These are phyloP conservation scores for Lyophyllum shimeji DNA, from an alignment of 768 basidiomycete species.

Conservation along the genomic window DNA sequence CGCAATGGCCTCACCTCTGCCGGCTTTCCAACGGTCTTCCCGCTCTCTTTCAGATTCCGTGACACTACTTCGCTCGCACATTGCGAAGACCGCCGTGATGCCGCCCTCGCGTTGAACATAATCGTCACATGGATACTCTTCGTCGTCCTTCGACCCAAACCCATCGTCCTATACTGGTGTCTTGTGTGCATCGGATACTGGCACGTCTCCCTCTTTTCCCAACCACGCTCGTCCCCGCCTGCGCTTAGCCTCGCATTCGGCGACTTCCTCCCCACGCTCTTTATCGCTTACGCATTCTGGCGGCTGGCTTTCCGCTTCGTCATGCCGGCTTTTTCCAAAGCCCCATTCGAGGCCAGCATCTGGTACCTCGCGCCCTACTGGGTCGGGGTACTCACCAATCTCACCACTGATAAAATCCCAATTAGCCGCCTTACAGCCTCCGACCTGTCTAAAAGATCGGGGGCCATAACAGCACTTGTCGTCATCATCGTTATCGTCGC, in stretches of 20 bases:
- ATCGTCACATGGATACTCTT: constrained; percentile 67
- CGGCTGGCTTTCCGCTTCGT: constrained; percentile 72
- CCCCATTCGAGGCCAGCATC: constrained; percentile 70
- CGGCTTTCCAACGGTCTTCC: constrained; percentile 75
- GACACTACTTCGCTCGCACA: constrained; percentile 48
- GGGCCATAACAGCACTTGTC: constrained; percentile 66
- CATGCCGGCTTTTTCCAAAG: constrained; percentile 63
- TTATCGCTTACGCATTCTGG: constrained; percentile 81
- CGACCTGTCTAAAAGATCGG: constrained; percentile 64
- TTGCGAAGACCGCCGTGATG: constrained; percentile 70
- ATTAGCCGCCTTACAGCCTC: constrained; percentile 72
- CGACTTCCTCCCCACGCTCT: constrained; percentile 75
- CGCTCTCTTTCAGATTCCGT: constrained; percentile 63
- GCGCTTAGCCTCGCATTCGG: constrained; percentile 70
- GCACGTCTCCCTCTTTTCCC: constrained; percentile 80
- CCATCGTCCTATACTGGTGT: constrained; percentile 71
- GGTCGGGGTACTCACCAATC: constrained; percentile 74
- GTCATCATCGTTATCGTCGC: constrained; percentile 65
- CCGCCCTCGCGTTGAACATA: constrained; percentile 73
- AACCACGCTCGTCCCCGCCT: constrained; percentile 67
- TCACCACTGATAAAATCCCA: constrained; percentile 71
- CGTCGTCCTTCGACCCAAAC: constrained; percentile 67
- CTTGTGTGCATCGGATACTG: constrained; percentile 85
- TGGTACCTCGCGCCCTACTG: constrained; percentile 80
- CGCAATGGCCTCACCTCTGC: constrained; percentile 67